Base-by-base conservation (phyloP, 768 basidiomycete species). In the Auricularia sp. region DNA sequence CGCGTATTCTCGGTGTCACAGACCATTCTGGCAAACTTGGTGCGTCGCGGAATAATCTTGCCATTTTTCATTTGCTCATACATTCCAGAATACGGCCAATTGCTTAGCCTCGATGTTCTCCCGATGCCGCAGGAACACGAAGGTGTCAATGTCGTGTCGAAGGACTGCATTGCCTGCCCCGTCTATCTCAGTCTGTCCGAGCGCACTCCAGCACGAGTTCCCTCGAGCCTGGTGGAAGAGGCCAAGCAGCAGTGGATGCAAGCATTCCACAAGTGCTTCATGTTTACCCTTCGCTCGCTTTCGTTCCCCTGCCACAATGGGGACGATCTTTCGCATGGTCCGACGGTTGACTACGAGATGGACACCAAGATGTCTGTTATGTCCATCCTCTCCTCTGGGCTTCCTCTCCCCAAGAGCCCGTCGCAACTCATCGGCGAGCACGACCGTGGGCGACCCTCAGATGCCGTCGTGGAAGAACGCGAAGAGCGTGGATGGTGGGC, bases 401-500 rank as follows among this genome's bases (percentile, higher is more conserved):
- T 80, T 3, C 87, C 88, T 3, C 68, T 90, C 3, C 88, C 88
- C 12, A 88, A 85, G 73, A 88, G 88, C 68, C 89, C 90, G 11
- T 90, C 88, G 0, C 76, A 84, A 62, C 85, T 85, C 67, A 68
- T 86, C 10, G 71, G 74, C 3, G 77, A 73, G 53, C 67, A 70
- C 16, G 73, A 75, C 16, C 72, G 74, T 3, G 70, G 75, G 12
- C 44, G 70, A 29, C 67, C 64, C 34, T 67, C 64, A 11, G 71
- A 74, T 65, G 65, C 72, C 7, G 68, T 72, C 11, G 75, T 77
- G 47, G 76, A 77, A 61, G 89, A 90, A 67, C 72, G 85, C 33
- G 86, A 88, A 69, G 86, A 89, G 66, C 77, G 88, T 0, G 85
- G 82, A 3, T 90, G 87, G 87, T 91, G 90, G 89, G 78, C 83